phyloP scores from a whole-genome alignment of 1,284 basidiomycete genomes.

The Afroboletus lepidellus region DNA sequence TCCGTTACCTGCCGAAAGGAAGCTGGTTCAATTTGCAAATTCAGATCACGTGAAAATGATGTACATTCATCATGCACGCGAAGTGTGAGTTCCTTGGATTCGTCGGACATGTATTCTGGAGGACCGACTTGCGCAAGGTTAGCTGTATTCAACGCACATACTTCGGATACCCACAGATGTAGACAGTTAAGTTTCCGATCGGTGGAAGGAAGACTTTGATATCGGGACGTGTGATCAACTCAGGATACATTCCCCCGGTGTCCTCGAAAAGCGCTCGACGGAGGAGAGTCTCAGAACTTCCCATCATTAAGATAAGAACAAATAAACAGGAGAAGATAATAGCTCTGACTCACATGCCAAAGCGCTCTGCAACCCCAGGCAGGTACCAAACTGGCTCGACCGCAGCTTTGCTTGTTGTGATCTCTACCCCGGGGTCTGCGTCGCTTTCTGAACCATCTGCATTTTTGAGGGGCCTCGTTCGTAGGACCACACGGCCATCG shows the following conservation, averaged over 20 bases:
- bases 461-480: slow-evolving; percentile 57
- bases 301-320: background rate
- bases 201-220: slow-evolving; percentile 96
- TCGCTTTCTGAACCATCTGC: slow-evolving; percentile 58
- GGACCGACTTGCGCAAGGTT: slow-evolving; percentile 62
- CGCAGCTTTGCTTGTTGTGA: slow-evolving; percentile 84
- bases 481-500: slow-evolving; percentile 83
- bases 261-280: slow-evolving; percentile 93
- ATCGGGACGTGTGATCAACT: slow-evolving; percentile 92
- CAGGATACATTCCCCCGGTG: slow-evolving; percentile 95
- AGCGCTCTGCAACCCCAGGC: slow-evolving; percentile 88
- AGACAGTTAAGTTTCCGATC: slow-evolving; percentile 89
- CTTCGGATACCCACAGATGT: slow-evolving; percentile 70
- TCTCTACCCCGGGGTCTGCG: slow-evolving; percentile 81
- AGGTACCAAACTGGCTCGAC: slow-evolving; percentile 95
- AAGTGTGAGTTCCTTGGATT: slow-evolving; percentile 83
- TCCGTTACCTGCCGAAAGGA: slow-evolving; percentile 57
- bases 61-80: slow-evolving; percentile 94
- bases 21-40: background rate
- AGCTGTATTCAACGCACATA: background rate
- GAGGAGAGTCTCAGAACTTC: slow-evolving; percentile 78
- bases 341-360: slow-evolving; percentile 70
- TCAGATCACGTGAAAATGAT: slow-evolving; percentile 27
- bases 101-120: slow-evolving; percentile 76
- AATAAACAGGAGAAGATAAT: background rate